These are phyloP conservation scores for Aegilops tauschii DNA, from an alignment of 176 grass and related monocot species.

Conservation along the genomic window DNA sequence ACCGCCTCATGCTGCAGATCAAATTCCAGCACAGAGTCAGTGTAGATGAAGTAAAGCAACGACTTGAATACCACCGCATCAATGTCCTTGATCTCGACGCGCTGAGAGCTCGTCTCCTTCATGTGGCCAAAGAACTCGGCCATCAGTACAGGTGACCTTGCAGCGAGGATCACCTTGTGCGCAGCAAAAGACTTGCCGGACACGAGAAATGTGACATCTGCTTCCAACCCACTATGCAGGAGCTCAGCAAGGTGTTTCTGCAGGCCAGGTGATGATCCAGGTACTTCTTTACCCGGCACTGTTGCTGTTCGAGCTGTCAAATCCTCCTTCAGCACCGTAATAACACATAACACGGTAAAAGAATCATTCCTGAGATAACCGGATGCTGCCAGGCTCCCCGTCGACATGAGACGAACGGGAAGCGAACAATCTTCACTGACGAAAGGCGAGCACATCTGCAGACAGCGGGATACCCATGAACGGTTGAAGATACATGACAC, in stretches of 20 bases:
- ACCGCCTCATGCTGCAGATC: background rate
- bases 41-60: conserved; percentile 45
- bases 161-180: background rate
- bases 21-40: background rate
- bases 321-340: background rate
- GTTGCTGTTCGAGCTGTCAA: background rate
- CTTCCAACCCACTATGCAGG: background rate
- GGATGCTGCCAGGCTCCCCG: background rate
- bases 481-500: background rate
- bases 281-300: background rate
- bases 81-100: conserved; percentile 30
- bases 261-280: background rate
- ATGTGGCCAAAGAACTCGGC: conserved; percentile 41
- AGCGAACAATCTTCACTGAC: background rate
- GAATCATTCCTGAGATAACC: background rate
- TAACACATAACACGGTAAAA: background rate
- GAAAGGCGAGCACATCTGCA: background rate
- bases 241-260: background rate
- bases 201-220: background rate
- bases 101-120: background rate
- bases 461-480: background rate
- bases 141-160: conserved; percentile 37
- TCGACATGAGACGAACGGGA: background rate
- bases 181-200: background rate
- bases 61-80: conserved; percentile 25